Evolutionary conservation across 2,329 filamentous ascomycete genomes (phyloP), one percentile per base, ranked within the genome.

Genomic region (Alternaria viburni): DNA sequence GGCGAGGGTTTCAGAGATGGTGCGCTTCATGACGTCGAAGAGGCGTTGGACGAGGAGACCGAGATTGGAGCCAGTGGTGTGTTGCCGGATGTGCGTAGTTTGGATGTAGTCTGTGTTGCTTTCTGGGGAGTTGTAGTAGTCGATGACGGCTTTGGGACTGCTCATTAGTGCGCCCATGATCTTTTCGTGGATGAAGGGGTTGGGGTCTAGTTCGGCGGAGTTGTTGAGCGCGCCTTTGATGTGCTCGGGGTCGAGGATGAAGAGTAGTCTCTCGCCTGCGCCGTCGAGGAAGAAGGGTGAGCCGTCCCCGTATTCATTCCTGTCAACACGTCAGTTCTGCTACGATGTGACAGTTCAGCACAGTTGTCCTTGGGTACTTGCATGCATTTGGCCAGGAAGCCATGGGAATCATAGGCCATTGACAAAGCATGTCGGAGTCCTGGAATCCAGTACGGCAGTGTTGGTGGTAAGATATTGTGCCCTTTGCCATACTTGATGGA

Each of bases 391-490:
- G 68, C 69, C 8, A 67, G 8, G 17, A 71, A 71, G 0, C 17
- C 10, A 15, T 65, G 67, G 3, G 59, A 52, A 50, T 68, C 61
- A 15, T 30, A 65, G 4, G 51, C 69, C 61, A 73, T 63, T 5
- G 51, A 52, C 0, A 72, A 28, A 6, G 63, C 70, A 65, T 73
- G 68, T 30, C 59, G 61, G 4, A 73, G 55, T 5, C 65, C 62
- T 5, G 68, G 69, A 7, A 69, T 64, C 70, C 66, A 71, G 44
- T 70, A 68, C 28, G 68, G 69, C 19, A 67, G 50, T 19, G 69
- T 73, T 17, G 69, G 69, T 21, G 66, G 69, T 5, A 54, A 36
- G 41, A 68, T 43, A 44, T 47, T 46, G 46, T 11, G 45, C 3
- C n/a, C 19, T 44, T 54, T 64, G 54, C 64, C 55, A 25, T 61